Evolutionary conservation across 495 filamentous ascomycete genomes (phyloP).

Genomic region (Penicillium samsonianum): DNA sequence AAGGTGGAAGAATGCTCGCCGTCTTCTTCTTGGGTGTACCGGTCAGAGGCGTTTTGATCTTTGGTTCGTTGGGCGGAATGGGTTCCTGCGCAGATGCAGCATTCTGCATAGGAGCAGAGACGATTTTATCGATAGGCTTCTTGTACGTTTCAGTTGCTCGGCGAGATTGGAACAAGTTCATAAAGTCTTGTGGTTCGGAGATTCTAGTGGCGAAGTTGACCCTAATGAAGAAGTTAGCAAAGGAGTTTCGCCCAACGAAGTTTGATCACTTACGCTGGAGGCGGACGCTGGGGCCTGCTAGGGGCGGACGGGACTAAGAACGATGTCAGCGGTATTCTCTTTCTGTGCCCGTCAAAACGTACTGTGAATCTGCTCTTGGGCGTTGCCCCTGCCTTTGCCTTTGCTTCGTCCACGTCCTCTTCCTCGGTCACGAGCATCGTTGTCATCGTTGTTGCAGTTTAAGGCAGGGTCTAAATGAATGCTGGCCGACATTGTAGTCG

Average conservation of each 20-base stretch:
- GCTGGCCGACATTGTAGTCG: neutral
- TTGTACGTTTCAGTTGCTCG: neutral
- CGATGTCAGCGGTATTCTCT: neutral
- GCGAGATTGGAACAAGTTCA: neutral
- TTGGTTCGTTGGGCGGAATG: no score
- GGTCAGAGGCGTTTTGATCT: neutral
- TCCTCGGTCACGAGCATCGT: neutral
- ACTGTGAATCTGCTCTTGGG: slow-evolving; percentile 2
- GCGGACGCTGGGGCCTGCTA: neutral
- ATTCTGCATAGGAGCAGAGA: neutral
- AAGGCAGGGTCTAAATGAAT: slow-evolving; percentile 26
- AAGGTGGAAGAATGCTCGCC: no score
- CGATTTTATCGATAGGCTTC: neutral
- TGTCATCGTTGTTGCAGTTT: slow-evolving; percentile 20
- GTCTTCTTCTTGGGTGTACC: neutral
- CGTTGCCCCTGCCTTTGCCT: neutral
- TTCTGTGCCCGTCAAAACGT: neutral
- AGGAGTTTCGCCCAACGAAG: no score
- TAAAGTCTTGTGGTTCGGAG: neutral
- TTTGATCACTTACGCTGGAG: neutral
- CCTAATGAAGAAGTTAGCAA: neutral
- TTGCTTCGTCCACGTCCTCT: neutral
- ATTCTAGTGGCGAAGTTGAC: neutral
- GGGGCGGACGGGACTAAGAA: neutral
- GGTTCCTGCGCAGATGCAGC: neutral